These are phyloP conservation scores for Kodamaea alishanica DNA, from an alignment of 1,139 yeast species.

Conservation along the genomic window DNA sequence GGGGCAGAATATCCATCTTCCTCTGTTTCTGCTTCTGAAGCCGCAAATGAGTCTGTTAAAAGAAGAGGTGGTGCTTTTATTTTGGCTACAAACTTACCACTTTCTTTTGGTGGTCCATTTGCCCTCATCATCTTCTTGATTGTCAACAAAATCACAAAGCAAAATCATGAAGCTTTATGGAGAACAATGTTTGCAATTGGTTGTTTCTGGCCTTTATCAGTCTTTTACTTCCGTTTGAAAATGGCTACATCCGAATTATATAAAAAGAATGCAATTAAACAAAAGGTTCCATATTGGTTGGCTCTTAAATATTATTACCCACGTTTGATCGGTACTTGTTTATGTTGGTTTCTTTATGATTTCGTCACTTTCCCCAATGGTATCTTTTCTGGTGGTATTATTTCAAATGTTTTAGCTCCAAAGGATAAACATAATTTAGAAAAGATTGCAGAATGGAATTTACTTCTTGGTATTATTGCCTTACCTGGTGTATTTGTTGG, in stretches of 20 bases:
- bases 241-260: conserved; percentile 65
- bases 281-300: conserved; percentile 50
- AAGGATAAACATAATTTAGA: conserved; percentile 33
- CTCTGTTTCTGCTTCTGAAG: conserved; percentile 66
- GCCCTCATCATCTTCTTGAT: conserved; percentile 65
- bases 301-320: conserved; percentile 54
- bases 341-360: conserved; percentile 62
- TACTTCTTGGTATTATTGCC: conserved; percentile 49
- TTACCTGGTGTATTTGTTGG: conserved; percentile 61
- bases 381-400: conserved; percentile 50
- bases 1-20: conserved; percentile 79
- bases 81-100: conserved; percentile 67
- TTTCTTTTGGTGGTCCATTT: conserved; percentile 74
- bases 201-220: conserved; percentile 67
- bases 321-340: conserved; percentile 52
- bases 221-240: conserved; percentile 66
- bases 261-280: conserved; percentile 49
- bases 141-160: conserved; percentile 56
- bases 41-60: conserved; percentile 61
- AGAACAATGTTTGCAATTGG: conserved; percentile 76
- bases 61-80: conserved; percentile 63
- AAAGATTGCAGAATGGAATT: conserved; percentile 55
- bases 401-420: conserved; percentile 40
- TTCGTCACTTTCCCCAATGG: conserved; percentile 67
- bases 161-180: conserved; percentile 58